A percentile compares a stretch with the other conserved stretches of the same genome.
Evolutionary conservation across 192 early-diverging fungal species (phyloP).

Genomic region (Paraglomus occultum): DNA sequence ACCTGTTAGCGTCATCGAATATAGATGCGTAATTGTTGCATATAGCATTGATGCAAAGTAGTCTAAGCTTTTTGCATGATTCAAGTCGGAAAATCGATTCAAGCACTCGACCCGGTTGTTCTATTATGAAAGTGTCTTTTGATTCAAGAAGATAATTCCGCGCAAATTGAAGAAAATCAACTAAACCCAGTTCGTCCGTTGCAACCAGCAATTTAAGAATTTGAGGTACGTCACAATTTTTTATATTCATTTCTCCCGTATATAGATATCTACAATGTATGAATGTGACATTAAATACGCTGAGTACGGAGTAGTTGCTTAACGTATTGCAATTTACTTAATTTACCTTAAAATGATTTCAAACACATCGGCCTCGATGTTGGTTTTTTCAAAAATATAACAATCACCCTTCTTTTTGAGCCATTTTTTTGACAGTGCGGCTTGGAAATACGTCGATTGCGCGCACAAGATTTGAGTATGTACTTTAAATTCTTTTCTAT

Average conservation of each 20-base stretch:
- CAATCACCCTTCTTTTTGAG: not conserved
- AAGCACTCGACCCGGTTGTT: not conserved
- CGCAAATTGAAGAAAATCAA: not conserved
- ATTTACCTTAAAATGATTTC: not conserved
- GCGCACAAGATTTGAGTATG: not conserved
- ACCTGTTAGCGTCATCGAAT: not conserved
- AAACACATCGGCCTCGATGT: not conserved
- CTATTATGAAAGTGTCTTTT: not conserved
- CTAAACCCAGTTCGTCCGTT: conserved; percentile 22
- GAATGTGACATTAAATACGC: too few relatives aligned
- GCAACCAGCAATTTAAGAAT: too few relatives aligned
- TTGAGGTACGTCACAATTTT: too few relatives aligned
- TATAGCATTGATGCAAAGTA: conserved; percentile 3
- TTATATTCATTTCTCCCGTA: too few relatives aligned
- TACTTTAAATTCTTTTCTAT: not conserved
- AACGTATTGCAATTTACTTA: too few relatives aligned
- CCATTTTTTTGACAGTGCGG: conserved; percentile 4
- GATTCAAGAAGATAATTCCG: conserved; percentile 11
- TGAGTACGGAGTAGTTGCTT: too few relatives aligned
- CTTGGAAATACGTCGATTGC: not conserved
- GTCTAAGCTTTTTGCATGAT: conserved; percentile 6
- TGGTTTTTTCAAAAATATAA: not conserved
- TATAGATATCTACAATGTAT: conserved; percentile 17
- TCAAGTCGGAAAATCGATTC: not conserved
- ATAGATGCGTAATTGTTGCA: not conserved